Base-by-base conservation (phyloP, 1,284 basidiomycete genomes). In the Phaffia rhodozyma region DNA sequence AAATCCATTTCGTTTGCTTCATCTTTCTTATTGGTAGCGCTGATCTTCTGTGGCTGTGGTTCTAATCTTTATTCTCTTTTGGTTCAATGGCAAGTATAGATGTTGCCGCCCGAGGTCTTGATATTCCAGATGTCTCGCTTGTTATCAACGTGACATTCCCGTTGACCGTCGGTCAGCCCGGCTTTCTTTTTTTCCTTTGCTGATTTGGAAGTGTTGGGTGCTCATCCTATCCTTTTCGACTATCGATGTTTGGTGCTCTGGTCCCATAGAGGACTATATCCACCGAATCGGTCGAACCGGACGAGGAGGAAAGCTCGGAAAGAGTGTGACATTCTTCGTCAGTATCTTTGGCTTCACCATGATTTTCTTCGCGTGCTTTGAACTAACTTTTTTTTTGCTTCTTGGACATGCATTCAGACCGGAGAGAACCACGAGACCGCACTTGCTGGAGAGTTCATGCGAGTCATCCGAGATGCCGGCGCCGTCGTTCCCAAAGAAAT, bases 111-210 rank as follows among this genome's bases (percentile, higher is more conserved):
- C 83, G 94, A 67, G 96, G 94, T 23, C 79, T 98, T 67, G 94
- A 99, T 78, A 97, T 99, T 70, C 93, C 96, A 3, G 88, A 96
- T 72, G 96, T 98, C 48, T 89, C 86, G 56, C 83, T 86, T 38
- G 90, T 93, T 48, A 83, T 92, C 72, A 96, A 96, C 78, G 96
- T 97, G 72, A 97, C 91, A 11, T 99, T 98, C 81, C 96, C 96
- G 21, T 79, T 98, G 69, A 97, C 90, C 0, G 86, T 94, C 57
- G 91, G 92, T 78, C 85, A 66, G 74, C 70, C 6, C n/a, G 27
- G 27, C 56, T 23, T 23, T 1, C 55, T 25, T 25, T 18, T 23
- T 61, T 29, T 13, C 48, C 29, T 4, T 38, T 65, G 38, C 3
- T 48, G 65, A 67, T 16, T 70, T 72, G 54, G 69, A 11, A 34